These are phyloP conservation scores for Termitomyces bulborhizus DNA, from an alignment of 768 basidiomycete species.

Conservation along the genomic window DNA sequence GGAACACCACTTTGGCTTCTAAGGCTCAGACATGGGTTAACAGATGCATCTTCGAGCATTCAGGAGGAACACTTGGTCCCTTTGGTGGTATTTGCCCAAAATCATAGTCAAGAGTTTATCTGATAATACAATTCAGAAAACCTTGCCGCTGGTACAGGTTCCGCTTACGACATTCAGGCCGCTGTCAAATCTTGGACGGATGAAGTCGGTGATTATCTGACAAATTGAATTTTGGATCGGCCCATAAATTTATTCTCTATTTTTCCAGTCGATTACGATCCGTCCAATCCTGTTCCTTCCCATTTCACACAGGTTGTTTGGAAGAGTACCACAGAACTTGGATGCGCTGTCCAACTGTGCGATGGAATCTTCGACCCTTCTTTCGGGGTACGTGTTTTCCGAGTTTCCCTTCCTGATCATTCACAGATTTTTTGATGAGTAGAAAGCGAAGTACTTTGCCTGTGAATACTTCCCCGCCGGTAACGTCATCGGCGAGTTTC, in stretches of 20 bases:
- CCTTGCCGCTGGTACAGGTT: constrained; percentile 63
- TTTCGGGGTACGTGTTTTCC: constrained; percentile 42
- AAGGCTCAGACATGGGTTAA: constrained; percentile 69
- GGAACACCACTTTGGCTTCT: constrained; percentile 51
- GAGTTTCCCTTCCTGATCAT: background rate
- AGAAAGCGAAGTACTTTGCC: constrained; percentile 56
- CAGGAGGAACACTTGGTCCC: constrained; percentile 55
- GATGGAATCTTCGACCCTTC: constrained; percentile 52
- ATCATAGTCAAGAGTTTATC: background rate
- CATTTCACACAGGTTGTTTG: constrained; percentile 79
- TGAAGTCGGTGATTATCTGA: constrained; percentile 47
- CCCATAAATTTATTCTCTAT: background rate
- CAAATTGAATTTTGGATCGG: background rate
- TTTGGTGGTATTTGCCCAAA: constrained; percentile 47
- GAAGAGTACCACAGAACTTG: constrained; percentile 59
- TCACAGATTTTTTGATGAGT: constrained; percentile 8
- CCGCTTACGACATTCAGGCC: constrained; percentile 35
- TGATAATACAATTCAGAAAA: constrained; percentile 45
- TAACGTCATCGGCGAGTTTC: constrained; percentile 57
- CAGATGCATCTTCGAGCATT: constrained; percentile 63
- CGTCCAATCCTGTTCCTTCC: constrained; percentile 50
- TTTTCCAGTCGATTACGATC: constrained; percentile 43
- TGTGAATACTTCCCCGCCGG: constrained; percentile 66
- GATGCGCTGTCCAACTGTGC: constrained; percentile 55
- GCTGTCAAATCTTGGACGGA: constrained; percentile 60